These are phyloP conservation scores for Phoenix dactylifera DNA, from an alignment of 176 grass and related monocot genomes.

Conservation along the genomic window DNA sequence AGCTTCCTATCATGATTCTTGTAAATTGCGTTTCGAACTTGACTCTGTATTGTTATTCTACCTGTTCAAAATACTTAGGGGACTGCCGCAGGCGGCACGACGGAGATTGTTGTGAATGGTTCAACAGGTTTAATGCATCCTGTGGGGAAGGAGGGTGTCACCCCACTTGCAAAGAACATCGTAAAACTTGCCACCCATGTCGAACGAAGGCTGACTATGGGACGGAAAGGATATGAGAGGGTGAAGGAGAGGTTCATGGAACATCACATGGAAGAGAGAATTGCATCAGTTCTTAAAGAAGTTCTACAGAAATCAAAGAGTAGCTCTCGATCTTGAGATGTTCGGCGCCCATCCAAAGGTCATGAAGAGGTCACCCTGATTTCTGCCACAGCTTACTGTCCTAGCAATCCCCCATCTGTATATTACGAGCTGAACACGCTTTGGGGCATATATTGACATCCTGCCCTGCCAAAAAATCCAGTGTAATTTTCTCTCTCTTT, in stretches of 20 bases:
- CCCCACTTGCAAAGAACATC: conserved; percentile 59
- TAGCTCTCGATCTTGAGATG: conserved; percentile 29
- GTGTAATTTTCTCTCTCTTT: too few species aligned
- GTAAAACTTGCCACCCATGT: conserved; percentile 51
- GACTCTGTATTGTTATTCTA: too few species aligned
- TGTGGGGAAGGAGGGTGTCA: conserved; percentile 73
- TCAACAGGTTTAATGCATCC: conserved; percentile 77
- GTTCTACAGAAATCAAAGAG: conserved; percentile 31
- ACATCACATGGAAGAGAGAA: conserved; percentile 75
- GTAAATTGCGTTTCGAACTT: too few species aligned
- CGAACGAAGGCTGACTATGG: conserved; percentile 54
- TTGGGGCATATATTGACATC: too few species aligned
- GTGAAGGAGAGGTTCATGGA: conserved; percentile 83
- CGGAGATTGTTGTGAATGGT: conserved; percentile 66
- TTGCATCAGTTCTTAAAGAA: conserved; percentile 53
- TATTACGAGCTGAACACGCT: too few species aligned
- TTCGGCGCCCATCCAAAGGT: too few species aligned
- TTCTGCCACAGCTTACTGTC: too few species aligned
- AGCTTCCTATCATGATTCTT: not conserved
- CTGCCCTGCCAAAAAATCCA: too few species aligned
- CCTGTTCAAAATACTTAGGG: conserved; percentile 28
- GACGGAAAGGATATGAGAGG: conserved; percentile 60
- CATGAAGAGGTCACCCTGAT: too few species aligned
- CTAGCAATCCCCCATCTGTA: too few species aligned
- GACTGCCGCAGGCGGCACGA: conserved; percentile 83